phyloP scores from a whole-genome alignment of 2,329 filamentous ascomycete genomes.

The Paraphoma chrysanthemicola region DNA sequence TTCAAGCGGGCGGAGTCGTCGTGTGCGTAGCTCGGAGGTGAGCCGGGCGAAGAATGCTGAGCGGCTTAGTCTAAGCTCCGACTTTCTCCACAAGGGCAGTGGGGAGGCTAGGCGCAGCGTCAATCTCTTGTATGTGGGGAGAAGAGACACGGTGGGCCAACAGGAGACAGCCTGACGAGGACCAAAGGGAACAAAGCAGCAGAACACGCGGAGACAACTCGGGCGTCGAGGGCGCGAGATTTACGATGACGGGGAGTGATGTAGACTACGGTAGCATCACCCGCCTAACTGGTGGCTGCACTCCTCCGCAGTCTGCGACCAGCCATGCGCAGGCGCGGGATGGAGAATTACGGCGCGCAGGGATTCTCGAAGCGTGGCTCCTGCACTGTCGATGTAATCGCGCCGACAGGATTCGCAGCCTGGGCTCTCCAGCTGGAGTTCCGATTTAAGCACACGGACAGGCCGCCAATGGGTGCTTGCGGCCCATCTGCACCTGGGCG shows the following conservation, averaged over 20 bases:
- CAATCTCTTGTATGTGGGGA: constrained; percentile 22
- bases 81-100: constrained; percentile 25
- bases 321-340: neutral
- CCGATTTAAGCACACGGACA: constrained; percentile 14
- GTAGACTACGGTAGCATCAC: constrained; percentile 4
- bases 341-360: constrained; percentile 2
- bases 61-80: constrained; percentile 16
- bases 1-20: constrained; percentile 7
- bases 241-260: constrained; percentile 22
- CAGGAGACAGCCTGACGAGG: constrained; percentile 9
- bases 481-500: constrained; percentile 30
- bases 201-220: constrained; percentile 10
- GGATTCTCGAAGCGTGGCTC: constrained; percentile 12
- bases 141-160: constrained; percentile 7
- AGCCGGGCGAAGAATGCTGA: constrained; percentile 13
- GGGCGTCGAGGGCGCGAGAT: constrained; percentile 7
- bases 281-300: constrained; percentile 9
- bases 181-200: neutral
- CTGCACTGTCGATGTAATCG: constrained; percentile 24
- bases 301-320: constrained; percentile 5
- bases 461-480: constrained; percentile 12
- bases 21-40: constrained; percentile 14
- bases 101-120: constrained; percentile 23
- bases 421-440: constrained; percentile 8
- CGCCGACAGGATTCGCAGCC: constrained; percentile 28